Percentiles rank a stretch among this genome's conserved stretches.
phyloP scores from a whole-genome alignment of 768 basidiomycete genomes.

The Xanthoconium stramineum region DNA sequence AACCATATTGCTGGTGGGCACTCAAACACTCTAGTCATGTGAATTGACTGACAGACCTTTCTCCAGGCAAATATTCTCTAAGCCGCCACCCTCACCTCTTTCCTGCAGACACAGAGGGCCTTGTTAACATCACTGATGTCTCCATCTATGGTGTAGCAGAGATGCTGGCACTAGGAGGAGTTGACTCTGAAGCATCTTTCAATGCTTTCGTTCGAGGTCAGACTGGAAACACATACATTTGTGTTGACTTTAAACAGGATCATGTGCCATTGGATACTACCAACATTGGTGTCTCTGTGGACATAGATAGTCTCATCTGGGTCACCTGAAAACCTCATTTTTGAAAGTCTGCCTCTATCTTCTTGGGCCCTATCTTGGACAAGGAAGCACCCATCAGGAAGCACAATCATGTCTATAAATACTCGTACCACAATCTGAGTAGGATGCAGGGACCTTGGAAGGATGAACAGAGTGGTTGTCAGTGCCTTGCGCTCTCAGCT shows the following conservation, averaged over 20 bases:
- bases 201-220: background rate
- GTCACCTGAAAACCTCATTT: background rate
- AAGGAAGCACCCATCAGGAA: conserved; percentile 7
- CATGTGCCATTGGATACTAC: background rate
- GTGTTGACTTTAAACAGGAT: conserved; percentile 4
- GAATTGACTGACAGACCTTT: no score
- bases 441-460: background rate
- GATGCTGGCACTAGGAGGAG: background rate
- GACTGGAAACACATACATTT: background rate
- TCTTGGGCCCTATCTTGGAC: background rate
- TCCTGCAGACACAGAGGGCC: background rate
- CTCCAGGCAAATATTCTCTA: background rate
- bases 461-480: conserved; percentile 7
- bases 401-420: conserved; percentile 19
- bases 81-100: background rate
- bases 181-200: background rate
- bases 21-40: no score
- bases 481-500: background rate
- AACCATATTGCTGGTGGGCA: background rate
- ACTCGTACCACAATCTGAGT: conserved; percentile 9
- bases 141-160: background rate
- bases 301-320: conserved; percentile 22
- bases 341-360: background rate
- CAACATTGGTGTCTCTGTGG: background rate
- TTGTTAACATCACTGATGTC: background rate